These are phyloP conservation scores for Lithospermum erythrorhizon DNA, from an alignment of 257 asterid species.

Conservation along the genomic window DNA sequence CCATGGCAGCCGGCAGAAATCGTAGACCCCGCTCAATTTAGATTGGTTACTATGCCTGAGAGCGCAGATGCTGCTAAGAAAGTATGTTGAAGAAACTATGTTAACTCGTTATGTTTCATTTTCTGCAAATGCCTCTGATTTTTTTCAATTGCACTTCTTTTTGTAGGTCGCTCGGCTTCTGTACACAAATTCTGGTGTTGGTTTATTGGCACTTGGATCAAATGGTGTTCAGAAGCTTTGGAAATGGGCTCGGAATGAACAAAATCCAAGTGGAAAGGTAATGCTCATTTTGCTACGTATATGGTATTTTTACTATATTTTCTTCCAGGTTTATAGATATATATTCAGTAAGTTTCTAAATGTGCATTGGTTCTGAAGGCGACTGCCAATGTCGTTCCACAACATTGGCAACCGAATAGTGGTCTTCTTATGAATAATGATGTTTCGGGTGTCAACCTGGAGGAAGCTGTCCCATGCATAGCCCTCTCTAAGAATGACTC, in stretches of 20 bases:
- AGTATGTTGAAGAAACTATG: conserved; percentile 26
- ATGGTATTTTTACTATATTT: neutral
- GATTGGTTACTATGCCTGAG: conserved; percentile 84
- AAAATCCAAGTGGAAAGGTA: conserved; percentile 88
- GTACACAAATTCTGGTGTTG: conserved; percentile 86
- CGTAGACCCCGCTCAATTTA: conserved; percentile 73
- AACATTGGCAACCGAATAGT: conserved; percentile 72
- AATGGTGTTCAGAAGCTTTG: conserved; percentile 85
- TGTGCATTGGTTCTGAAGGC: conserved; percentile 34
- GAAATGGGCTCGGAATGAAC: conserved; percentile 88
- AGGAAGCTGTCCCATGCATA: conserved; percentile 78
- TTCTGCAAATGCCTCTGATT: conserved; percentile 1
- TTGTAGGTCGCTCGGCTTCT: conserved; percentile 90
- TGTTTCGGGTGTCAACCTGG: conserved; percentile 58
- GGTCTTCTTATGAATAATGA: conserved; percentile 70
- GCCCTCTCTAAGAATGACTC: conserved; percentile 82
- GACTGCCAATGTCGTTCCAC: conserved; percentile 55
- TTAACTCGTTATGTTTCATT: conserved; percentile 1
- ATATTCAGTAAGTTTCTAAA: conserved; percentile 12
- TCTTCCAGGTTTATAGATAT: neutral
- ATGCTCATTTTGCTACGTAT: neutral
- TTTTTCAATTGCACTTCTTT: conserved; percentile 3
- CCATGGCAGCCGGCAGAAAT: conserved; percentile 88
- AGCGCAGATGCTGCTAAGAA: conserved; percentile 60
- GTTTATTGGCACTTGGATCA: conserved; percentile 81